A percentile compares a stretch with the other conserved stretches of the same genome.
Conservation (phyloP, 139 green algal genomes). For the Zygnema circumcarinatum region DNA sequence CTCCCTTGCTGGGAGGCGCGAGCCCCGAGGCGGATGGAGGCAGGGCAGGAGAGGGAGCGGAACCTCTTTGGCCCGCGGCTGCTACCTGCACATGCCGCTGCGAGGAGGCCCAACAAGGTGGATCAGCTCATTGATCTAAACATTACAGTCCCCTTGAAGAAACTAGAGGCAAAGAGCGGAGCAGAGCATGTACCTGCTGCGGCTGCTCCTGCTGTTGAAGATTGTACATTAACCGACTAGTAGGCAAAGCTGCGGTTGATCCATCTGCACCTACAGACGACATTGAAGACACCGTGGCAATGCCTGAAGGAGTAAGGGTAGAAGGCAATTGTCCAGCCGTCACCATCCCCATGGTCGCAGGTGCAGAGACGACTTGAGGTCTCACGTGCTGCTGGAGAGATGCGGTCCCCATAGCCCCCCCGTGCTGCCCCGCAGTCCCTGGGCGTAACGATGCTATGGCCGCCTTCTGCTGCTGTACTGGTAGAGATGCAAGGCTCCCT, state of each 20-base stretch:
- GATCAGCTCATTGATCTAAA: not conserved
- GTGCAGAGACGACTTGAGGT: too few relatives aligned
- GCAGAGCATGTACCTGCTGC: not conserved
- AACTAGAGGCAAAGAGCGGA: not conserved
- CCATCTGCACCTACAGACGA: not conserved
- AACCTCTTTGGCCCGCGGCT: not conserved
- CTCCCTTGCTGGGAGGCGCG: not conserved
- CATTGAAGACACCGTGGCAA: not conserved
- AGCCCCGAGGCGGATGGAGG: not conserved
- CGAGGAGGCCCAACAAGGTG: not conserved
- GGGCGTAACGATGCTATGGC: too few relatives aligned
- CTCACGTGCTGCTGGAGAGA: too few relatives aligned
- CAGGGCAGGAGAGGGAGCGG: not conserved
- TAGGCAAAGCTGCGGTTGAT: not conserved
- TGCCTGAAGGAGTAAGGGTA: not conserved
- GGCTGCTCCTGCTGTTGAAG: not conserved
- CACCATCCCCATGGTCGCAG: too few relatives aligned
- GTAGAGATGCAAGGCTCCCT: too few relatives aligned
- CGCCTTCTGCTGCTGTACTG: too few relatives aligned
- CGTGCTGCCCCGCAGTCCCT: too few relatives aligned
- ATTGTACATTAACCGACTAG: not conserved
- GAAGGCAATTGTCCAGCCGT: too few relatives aligned
- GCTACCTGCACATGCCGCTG: too few relatives aligned
- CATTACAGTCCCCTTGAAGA: not conserved
- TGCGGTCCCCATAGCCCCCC: too few relatives aligned